Base-by-base conservation (phyloP, 441 rosid species). In the Populus hybrid region DNA sequence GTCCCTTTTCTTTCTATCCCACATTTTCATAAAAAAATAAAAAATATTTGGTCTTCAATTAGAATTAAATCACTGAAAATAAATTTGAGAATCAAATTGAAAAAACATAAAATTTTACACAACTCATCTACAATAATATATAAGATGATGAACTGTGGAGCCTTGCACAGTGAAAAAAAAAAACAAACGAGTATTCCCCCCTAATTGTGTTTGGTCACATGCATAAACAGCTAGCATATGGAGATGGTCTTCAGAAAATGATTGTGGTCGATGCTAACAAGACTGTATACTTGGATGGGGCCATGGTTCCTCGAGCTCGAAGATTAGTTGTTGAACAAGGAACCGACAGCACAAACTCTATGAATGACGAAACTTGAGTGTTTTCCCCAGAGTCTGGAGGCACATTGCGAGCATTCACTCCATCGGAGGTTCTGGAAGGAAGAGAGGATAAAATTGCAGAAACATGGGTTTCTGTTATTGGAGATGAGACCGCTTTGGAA, bases 151-250 rank as follows among this genome's bases (percentile, higher is more conserved):
- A 24, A 24, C 24, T 24, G 24, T 24, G 24, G 24, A 24, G 24
- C 24, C 24, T 24, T 24, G 24, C 24, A 24, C 24, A 24, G 24
- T 24, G 24, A 24, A 24, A 24, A 24, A 24, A 24, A 24, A 24
- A 24, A 24, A 24, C 24, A 0, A 24, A 24, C 24, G 91, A 90
- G 82, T 84, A 83, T 14, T 77, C 84, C 1, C 92, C 90, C 20
- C 84, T 94, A 73, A 91, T 92, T 7, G 89, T 93, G 79, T 94
- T 93, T 71, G 97, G 98, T 35, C 99, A 94, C 89, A 93, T 92
- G 99, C 98, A 94, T 66, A 93, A 94, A 74, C 86, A 89, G 88
- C 89, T 93, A 73, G 89, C 90, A 66, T 34, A 85, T 34, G 87
- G 94, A 67, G 88, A 87, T 65, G 95, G 93, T 69, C 77, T 82